A percentile compares a stretch with the other conserved stretches of the same genome.
Evolutionary conservation across 179 eudicot species (phyloP).

Genomic region (Silene coronaria): DNA sequence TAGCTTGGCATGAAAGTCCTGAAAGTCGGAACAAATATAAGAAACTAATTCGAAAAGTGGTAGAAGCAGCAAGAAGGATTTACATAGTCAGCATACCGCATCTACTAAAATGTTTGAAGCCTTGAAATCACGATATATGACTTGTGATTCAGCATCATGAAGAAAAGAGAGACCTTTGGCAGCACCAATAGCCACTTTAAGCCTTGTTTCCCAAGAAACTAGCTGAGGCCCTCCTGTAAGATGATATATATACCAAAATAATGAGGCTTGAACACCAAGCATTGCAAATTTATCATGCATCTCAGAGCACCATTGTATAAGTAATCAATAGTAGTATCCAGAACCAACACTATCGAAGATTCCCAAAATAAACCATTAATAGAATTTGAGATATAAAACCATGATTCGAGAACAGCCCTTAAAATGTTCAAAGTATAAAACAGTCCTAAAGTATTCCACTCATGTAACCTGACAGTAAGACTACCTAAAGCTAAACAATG

Average conservation of each 20-base stretch:
- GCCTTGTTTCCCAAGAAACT: conserved; percentile 74
- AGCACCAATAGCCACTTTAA: conserved; percentile 87
- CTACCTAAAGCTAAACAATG: background rate
- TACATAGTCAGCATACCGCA: conserved; percentile 40
- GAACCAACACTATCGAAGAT: too few species aligned
- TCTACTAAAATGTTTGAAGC: conserved; percentile 89
- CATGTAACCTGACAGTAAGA: background rate
- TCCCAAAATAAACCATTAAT: too few species aligned
- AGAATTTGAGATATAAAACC: background rate
- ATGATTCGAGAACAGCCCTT: background rate
- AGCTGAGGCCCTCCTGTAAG: conserved; percentile 80
- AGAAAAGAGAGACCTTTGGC: conserved; percentile 85
- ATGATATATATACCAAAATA: background rate
- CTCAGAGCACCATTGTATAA: background rate
- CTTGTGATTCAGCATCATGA: conserved; percentile 73
- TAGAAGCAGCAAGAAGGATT: background rate
- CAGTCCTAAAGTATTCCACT: background rate
- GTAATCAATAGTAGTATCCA: too few species aligned
- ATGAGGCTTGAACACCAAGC: background rate
- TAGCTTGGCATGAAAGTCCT: conserved; percentile 84
- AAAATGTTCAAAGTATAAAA: background rate
- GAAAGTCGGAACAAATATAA: conserved; percentile 24
- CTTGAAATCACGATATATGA: conserved; percentile 90
- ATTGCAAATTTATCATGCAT: too few species aligned
- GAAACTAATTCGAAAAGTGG: background rate